Evolutionary conservation across 345 rosid species (phyloP).

Genomic region (Tarenaya hassleriana): DNA sequence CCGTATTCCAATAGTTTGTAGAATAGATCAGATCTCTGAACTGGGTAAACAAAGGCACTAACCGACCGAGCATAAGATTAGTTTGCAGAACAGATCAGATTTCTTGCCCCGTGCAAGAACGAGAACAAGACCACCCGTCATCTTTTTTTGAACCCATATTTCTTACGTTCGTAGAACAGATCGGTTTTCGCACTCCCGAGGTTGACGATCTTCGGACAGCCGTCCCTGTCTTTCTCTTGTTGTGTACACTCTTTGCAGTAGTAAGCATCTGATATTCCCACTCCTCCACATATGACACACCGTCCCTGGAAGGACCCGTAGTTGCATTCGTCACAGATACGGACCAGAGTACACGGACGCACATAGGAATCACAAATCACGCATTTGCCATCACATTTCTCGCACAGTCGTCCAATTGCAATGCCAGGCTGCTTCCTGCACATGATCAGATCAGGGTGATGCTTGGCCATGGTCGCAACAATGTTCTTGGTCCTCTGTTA

Average conservation of each 20-base stretch:
- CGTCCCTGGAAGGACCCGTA: slow-evolving; percentile 70
- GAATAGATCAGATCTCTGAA: neutral
- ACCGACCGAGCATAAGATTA: slow-evolving; percentile 4
- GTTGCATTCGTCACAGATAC: slow-evolving; percentile 70
- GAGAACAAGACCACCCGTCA: neutral
- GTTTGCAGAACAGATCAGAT: slow-evolving; percentile 22
- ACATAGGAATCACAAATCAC: slow-evolving; percentile 65
- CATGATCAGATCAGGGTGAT: slow-evolving; percentile 75
- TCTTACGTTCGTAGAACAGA: slow-evolving; percentile 56
- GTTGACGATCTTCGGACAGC: slow-evolving; percentile 59
- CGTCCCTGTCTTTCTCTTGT: slow-evolving; percentile 69
- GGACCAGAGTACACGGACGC: slow-evolving; percentile 67
- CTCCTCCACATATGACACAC: slow-evolving; percentile 67
- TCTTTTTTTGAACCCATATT: slow-evolving; percentile 57
- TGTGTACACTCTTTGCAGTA: slow-evolving; percentile 74
- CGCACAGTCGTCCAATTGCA: slow-evolving; percentile 64
- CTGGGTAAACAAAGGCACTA: neutral
- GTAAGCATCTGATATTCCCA: slow-evolving; percentile 65
- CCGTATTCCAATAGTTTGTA: no score
- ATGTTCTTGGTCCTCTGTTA: neutral
- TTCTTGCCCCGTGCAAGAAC: slow-evolving; percentile 2
- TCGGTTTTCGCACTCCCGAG: slow-evolving; percentile 66
- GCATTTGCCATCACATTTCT: slow-evolving; percentile 64
- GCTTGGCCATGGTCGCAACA: slow-evolving; percentile 46
- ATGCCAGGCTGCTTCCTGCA: slow-evolving; percentile 72